These are phyloP conservation scores for Punica granatum DNA, from an alignment of 345 rosid genomes.

Conservation along the genomic window DNA sequence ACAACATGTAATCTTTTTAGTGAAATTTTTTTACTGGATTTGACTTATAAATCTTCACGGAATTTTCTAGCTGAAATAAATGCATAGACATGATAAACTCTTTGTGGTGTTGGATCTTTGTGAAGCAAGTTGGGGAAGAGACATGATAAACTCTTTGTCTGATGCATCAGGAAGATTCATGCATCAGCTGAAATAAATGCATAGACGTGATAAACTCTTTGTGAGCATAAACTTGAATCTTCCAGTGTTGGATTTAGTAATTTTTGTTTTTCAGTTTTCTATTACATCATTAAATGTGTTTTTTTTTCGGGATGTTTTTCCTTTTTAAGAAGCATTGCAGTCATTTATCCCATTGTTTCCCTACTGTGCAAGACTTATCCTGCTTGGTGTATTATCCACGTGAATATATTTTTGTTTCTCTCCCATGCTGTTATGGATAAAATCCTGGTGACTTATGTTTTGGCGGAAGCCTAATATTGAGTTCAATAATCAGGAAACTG, in stretches of 20 bases:
- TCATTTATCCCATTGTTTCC: too few species aligned
- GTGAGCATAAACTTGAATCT: too few species aligned
- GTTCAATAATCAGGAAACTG: conserved; percentile 57
- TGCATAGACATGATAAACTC: background rate
- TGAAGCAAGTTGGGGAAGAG: too few species aligned
- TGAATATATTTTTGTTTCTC: background rate
- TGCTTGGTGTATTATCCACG: background rate
- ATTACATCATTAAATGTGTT: too few species aligned
- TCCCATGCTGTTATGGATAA: background rate
- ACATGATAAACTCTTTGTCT: too few species aligned
- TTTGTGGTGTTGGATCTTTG: background rate
- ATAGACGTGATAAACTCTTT: background rate
- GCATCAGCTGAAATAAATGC: background rate
- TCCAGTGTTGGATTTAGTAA: background rate
- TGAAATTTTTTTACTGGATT: background rate
- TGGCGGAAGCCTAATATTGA: background rate
- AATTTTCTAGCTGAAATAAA: background rate
- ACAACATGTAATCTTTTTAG: background rate
- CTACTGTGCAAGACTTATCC: background rate
- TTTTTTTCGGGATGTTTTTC: too few species aligned
- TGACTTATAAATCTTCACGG: background rate
- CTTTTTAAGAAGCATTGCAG: too few species aligned
- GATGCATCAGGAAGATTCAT: too few species aligned
- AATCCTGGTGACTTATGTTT: background rate
- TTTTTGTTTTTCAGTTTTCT: background rate